Evolutionary conservation across 2,329 filamentous ascomycete species (phyloP).

Genomic region (Pseudocercospora musae): DNA sequence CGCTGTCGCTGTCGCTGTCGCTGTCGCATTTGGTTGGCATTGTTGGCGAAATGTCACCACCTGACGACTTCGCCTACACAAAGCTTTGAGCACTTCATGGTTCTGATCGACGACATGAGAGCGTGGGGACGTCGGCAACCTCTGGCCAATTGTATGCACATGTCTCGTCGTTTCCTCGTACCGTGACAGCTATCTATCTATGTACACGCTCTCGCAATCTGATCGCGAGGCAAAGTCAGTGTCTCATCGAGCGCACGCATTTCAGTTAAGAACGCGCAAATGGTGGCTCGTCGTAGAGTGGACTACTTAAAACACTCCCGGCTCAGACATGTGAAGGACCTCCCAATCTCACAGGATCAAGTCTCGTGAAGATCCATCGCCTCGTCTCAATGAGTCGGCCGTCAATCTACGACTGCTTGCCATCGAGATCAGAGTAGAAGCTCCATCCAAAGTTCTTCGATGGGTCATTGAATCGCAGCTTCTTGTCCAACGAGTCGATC

Average conservation of each 20-base stretch:
- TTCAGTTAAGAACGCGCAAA: not conserved
- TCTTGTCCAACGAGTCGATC: slow-evolving; percentile 56
- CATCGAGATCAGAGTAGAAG: slow-evolving; percentile 59
- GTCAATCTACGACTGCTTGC: slow-evolving; percentile 41
- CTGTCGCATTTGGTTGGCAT: not conserved
- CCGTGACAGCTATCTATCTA: not conserved
- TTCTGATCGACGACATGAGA: not conserved
- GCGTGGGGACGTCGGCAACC: not conserved
- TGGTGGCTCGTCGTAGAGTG: not conserved
- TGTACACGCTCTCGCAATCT: not conserved
- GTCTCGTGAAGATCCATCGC: not conserved
- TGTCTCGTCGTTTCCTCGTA: not conserved
- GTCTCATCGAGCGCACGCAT: not conserved
- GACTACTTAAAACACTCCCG: not conserved
- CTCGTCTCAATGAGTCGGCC: not conserved
- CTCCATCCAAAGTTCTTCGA: slow-evolving; percentile 55
- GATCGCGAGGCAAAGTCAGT: not conserved
- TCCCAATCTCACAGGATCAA: not conserved
- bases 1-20: not conserved
- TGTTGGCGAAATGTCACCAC: not conserved
- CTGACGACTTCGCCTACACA: not conserved
- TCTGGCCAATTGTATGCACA: not conserved
- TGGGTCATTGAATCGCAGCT: slow-evolving; percentile 61
- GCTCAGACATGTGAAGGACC: not conserved
- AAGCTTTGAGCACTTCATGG: not conserved